Base-by-base conservation (phyloP, 305 asterid genomes). In the Fraxinus platypoda region DNA sequence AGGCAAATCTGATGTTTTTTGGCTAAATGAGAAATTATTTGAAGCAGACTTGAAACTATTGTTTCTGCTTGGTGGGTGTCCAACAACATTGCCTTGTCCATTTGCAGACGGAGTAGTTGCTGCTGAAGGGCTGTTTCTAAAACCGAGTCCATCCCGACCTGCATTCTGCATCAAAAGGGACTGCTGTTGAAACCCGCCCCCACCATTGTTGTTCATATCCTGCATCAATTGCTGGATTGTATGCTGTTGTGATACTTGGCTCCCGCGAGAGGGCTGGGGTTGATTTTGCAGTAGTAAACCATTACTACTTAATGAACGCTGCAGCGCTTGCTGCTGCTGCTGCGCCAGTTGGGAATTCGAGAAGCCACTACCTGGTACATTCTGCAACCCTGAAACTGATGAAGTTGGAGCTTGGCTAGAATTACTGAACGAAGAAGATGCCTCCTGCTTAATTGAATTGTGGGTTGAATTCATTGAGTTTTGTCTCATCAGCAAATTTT, bases 141-240 rank as follows among this genome's bases (percentile, higher is more conserved):
- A 88, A 25, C 84, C 87, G 75, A 49, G 66, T 41, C 87, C 89
- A 15, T 89, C 88, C 35, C 34, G 35, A 78, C 88, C 88, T 76
- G 81, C 88, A 78, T 83, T 86, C 80, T 88, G 93, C 17, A 78
- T 85, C 70, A 87, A 46, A 35, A 80, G 74, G 30, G 89, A 81
- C 77, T 84, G 91, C 38, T 84, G 91, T 15, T 76, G 85, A 46
- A 79, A 82, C 37, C 88, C 86, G 71, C 83, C 75, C 52, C 87
- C 90, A 8, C 81, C 87, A 37, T 84, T 88, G 68, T 84, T 88
- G 78, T 64, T 92, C 91, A 93, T 88, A 78, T 90, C 93, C 74
- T 93, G 98, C 76, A 88, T 82, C 68, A 88, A 66, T 72, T 90
- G 98, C 88, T 94, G 98, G 84, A 95, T 88, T 94, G 90, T 92